These are phyloP conservation scores for Kregervanrija pseudodelftensis DNA, from an alignment of 805 yeast genomes.

Conservation along the genomic window DNA sequence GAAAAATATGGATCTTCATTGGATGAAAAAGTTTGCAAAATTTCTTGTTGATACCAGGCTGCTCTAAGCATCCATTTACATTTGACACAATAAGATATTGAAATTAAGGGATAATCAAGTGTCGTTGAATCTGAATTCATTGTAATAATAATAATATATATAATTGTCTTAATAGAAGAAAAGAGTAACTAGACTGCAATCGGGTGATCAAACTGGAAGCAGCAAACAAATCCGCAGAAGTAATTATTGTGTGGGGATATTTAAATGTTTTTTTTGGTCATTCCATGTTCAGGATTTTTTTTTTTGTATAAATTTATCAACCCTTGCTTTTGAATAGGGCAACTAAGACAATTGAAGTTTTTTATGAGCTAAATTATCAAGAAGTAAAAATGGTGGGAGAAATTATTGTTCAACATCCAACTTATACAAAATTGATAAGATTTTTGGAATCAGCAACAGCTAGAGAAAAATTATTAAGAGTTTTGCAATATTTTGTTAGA, in stretches of 20 bases:
- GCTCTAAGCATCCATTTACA: slow-evolving; percentile 90
- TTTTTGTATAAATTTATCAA: no score
- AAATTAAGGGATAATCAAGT: slow-evolving; percentile 46
- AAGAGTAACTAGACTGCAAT: background rate
- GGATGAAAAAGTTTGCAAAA: slow-evolving; percentile 64
- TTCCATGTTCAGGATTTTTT: no score
- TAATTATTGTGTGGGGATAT: no score
- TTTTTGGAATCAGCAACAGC: slow-evolving; percentile 62
- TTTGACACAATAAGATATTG: slow-evolving; percentile 68
- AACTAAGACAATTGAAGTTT: no score
- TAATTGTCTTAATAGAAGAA: background rate
- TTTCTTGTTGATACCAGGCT: slow-evolving; percentile 80
- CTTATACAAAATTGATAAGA: slow-evolving; percentile 50
- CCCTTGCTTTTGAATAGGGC: no score
- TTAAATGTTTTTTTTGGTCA: no score
- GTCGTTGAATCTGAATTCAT: background rate
- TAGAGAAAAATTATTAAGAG: slow-evolving; percentile 73
- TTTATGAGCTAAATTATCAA: no score
- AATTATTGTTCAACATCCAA: slow-evolving; percentile 67
- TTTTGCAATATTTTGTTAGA: slow-evolving; percentile 73
- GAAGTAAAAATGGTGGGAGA: slow-evolving; percentile 50
- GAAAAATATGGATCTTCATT: slow-evolving; percentile 11
- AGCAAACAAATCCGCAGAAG: no score
- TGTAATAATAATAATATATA: slow-evolving; percentile 1
- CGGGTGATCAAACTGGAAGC: no score